phyloP scores from a whole-genome alignment of 2,329 filamentous ascomycete genomes.

The Phoma herbarum region DNA sequence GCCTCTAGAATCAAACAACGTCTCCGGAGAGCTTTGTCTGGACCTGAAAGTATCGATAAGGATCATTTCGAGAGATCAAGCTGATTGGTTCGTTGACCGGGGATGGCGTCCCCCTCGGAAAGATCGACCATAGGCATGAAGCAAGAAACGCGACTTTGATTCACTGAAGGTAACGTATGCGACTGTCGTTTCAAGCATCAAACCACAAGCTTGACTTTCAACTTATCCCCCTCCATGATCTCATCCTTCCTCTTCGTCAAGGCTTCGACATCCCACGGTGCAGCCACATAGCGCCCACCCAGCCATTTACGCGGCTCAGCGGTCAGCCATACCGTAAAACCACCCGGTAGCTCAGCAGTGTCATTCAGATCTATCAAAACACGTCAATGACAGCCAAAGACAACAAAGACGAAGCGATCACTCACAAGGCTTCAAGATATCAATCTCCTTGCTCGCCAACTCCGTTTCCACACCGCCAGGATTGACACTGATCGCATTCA shows the following conservation, averaged over 20 bases:
- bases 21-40: too few species aligned
- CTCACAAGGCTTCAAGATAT: conserved; percentile 8
- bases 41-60: too few species aligned
- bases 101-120: too few species aligned
- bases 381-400: too few species aligned
- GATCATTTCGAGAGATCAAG: too few species aligned
- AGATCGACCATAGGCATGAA: too few species aligned
- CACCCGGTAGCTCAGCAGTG: conserved; percentile 22
- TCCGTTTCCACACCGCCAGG: conserved; percentile 43
- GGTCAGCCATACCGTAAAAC: conserved; percentile 33
- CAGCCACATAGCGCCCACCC: conserved; percentile 25
- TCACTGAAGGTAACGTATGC: too few species aligned
- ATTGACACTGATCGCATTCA: conserved; percentile 34
- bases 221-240: conserved; percentile 25
- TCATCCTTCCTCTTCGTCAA: conserved; percentile 31
- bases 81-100: too few species aligned
- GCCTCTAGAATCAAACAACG: too few species aligned
- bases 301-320: conserved; percentile 33
- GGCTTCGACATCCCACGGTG: conserved; percentile 37
- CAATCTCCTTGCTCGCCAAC: conserved; percentile 11
- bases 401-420: too few species aligned
- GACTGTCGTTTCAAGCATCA: too few species aligned
- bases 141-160: too few species aligned
- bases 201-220: conserved; percentile 8
- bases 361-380: conserved; percentile 8